Evolutionary conservation across 1,284 basidiomycete species (phyloP), one percentile per base, ranked within the genome.

Genomic region (Schizopora paradoxa): DNA sequence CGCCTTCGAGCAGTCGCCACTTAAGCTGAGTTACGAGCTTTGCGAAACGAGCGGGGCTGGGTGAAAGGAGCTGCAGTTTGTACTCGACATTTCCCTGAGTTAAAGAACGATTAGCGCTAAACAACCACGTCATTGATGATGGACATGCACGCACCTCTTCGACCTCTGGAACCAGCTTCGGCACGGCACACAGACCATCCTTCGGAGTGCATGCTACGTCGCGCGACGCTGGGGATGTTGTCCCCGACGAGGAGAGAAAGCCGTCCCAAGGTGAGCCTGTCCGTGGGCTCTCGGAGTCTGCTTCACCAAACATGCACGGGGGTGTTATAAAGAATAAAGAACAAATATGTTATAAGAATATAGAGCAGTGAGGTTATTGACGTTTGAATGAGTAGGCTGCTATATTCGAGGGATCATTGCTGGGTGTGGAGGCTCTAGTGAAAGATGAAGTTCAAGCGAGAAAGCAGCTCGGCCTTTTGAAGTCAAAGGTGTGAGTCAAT

Each of bases 11-110:
- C 3, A 96, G 74, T 3, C 92, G 77, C 92, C 93, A 96, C 63
- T 94, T 92, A 64, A 95, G 80, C 66, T 96, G 92, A 1, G 92
- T 95, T 46, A 92, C 86, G 13, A 96, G 82, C 31, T 84, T 76
- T 3, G 77, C 74, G 56, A 90, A 86, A 33, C 86, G 84, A 8
- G 79, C 72, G 0, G 80, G 74, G 10, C 83, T 75, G 0, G 88
- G 83, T 40, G 74, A 67, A 13, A 85, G 71, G 14, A 91, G 80
- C 59, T 89, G 85, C 18, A 91, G 76, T 64, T 91, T 91, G 70
- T 91, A 91, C 62, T 91, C 88, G 55, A 91, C 75, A 53, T 88
- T 89, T 10, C 86, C 86, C 67, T 86, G 67, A 47, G 5, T 18
- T 7, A 4, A 19, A 21, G 43, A 33, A 28, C 32, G 33, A 19